Evolutionary conservation across 1,139 yeast species (phyloP).

Genomic region (Blastobotrys malaysiensis): DNA sequence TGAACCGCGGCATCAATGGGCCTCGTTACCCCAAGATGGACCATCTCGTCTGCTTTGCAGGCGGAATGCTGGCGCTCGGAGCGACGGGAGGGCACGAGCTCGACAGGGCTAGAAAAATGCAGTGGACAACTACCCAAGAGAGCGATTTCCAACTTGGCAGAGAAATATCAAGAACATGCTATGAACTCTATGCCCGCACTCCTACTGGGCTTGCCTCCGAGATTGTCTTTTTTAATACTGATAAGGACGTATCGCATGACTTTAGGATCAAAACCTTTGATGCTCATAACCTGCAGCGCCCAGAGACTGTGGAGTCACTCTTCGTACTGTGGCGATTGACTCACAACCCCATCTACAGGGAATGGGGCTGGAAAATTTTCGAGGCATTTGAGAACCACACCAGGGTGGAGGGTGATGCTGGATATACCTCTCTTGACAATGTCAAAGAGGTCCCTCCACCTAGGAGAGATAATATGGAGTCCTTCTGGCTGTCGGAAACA

Average conservation of each 20-base stretch:
- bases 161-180: constrained; percentile 76
- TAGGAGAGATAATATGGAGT: constrained; percentile 72
- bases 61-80: constrained; percentile 85
- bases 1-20: constrained; percentile 59
- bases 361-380: constrained; percentile 89
- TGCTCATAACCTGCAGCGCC: constrained; percentile 82
- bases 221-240: constrained; percentile 69
- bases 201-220: constrained; percentile 84
- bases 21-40: constrained; percentile 78
- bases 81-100: constrained; percentile 72
- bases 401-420: constrained; percentile 48
- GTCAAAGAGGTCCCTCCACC: constrained; percentile 50
- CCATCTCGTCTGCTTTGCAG: constrained; percentile 88
- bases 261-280: constrained; percentile 66
- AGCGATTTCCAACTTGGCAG: constrained; percentile 64
- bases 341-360: constrained; percentile 72
- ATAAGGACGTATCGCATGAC: constrained; percentile 41
- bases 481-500: constrained; percentile 94
- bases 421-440: constrained; percentile 65
- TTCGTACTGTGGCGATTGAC: constrained; percentile 78
- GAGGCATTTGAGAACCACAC: constrained; percentile 61
- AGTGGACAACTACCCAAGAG: constrained; percentile 46
- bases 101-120: constrained; percentile 42
- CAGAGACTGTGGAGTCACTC: constrained; percentile 89
- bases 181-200: constrained; percentile 70